Evolutionary conservation across 192 early-diverging fungal genomes (phyloP).

Genomic region (Coemansia sp.): DNA sequence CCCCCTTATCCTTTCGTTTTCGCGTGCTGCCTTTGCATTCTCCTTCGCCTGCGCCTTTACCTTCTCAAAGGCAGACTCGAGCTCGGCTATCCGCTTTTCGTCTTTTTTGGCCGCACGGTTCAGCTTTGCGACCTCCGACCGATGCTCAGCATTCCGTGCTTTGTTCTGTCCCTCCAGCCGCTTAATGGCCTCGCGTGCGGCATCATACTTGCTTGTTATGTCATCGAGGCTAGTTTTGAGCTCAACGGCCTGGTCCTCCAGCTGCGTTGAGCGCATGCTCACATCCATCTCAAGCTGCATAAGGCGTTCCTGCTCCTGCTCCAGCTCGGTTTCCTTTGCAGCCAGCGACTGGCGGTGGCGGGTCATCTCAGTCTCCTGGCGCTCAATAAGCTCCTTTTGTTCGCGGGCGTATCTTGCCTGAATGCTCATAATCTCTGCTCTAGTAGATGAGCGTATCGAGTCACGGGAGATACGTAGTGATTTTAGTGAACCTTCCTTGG

Average conservation of each 20-base stretch:
- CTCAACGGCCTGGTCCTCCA: slow-evolving; percentile 48
- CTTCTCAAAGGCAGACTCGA: slow-evolving; percentile 30
- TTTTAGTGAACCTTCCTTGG: slow-evolving; percentile 50
- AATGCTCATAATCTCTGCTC: slow-evolving; percentile 52
- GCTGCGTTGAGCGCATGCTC: slow-evolving; percentile 40
- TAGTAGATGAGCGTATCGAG: slow-evolving; percentile 44
- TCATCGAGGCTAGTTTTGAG: slow-evolving; percentile 30
- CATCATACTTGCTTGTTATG: slow-evolving; percentile 12
- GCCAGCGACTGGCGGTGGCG: slow-evolving; percentile 35
- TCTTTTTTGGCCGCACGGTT: slow-evolving; percentile 22
- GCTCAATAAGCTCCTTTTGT: slow-evolving; percentile 36
- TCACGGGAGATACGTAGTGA: slow-evolving; percentile 53
- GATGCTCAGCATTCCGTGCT: slow-evolving; percentile 20
- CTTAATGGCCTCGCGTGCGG: slow-evolving; percentile 24
- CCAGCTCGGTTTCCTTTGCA: slow-evolving; percentile 38
- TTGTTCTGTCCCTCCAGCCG: slow-evolving; percentile 35
- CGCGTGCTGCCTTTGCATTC: slow-evolving; percentile 12
- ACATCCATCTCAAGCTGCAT: slow-evolving; percentile 54
- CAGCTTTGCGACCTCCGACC: slow-evolving; percentile 25
- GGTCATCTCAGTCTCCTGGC: slow-evolving; percentile 37
- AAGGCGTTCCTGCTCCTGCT: slow-evolving; percentile 48
- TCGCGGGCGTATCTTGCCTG: slow-evolving; percentile 49
- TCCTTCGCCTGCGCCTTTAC: slow-evolving; percentile 22
- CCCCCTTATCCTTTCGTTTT: slow-evolving; percentile 11
- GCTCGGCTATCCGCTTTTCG: slow-evolving; percentile 34